Conservation (phyloP, 495 filamentous ascomycete genomes). For the Corynascus novoguineensis region DNA sequence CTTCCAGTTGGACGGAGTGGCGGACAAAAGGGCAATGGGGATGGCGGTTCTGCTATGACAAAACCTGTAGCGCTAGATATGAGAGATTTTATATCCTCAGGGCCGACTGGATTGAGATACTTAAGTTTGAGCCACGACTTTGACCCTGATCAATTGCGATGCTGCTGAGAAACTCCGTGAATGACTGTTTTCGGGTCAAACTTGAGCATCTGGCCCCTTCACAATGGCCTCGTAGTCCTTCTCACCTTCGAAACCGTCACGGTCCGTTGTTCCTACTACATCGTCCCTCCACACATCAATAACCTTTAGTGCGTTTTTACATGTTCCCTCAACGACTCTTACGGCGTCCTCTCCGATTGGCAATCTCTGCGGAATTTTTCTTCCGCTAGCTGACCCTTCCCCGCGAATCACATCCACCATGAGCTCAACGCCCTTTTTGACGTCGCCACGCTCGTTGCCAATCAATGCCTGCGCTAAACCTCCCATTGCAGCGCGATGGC, state of each 20-base stretch:
- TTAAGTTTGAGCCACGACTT: too few relatives aligned
- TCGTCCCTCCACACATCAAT: neutral
- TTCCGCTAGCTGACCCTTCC: neutral
- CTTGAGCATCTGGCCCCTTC: neutral
- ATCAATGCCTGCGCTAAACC: neutral
- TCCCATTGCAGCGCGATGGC: neutral
- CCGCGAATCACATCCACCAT: constrained; percentile 5
- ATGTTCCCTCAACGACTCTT: neutral
- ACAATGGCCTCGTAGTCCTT: neutral
- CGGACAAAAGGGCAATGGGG: neutral
- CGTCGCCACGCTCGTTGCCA: constrained; percentile 6
- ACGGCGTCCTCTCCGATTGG: constrained; percentile 1
- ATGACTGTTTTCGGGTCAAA: too few relatives aligned
- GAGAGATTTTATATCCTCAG: too few relatives aligned
- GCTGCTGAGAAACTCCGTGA: too few relatives aligned
- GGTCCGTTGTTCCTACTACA: neutral
- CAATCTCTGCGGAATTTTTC: neutral
- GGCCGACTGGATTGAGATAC: too few relatives aligned
- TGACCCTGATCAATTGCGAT: too few relatives aligned
- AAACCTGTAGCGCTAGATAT: too few relatives aligned
- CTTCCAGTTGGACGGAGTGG: constrained; percentile 28
- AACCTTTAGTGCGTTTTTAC: neutral
- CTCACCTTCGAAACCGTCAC: neutral
- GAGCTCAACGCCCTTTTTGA: neutral
- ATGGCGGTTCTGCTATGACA: constrained; percentile 4